A percentile compares a stretch with the other conserved stretches of the same genome.
Conservation (phyloP, 2,329 filamentous ascomycete genomes). For the Beauveria asiatica region DNA sequence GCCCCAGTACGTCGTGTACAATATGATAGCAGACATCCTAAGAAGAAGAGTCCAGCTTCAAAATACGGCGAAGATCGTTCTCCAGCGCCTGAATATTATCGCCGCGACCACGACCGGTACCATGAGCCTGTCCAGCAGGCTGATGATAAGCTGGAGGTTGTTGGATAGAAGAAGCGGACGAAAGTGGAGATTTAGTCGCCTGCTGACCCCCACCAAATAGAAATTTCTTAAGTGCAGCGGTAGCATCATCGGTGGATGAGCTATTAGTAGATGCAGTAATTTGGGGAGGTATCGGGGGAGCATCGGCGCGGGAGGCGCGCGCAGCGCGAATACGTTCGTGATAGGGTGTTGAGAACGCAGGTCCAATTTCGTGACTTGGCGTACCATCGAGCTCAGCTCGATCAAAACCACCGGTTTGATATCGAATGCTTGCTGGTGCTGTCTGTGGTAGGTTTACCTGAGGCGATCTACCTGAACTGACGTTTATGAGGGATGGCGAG, state of each 20-base stretch:
- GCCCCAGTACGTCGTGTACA: not conserved
- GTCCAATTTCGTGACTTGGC: slow-evolving; percentile 47
- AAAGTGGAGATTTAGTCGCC: not conserved
- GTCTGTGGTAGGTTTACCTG: slow-evolving; percentile 25
- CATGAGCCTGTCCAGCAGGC: not conserved
- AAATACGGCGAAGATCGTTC: slow-evolving; percentile 43
- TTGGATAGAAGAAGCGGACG: not conserved
- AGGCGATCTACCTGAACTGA: not conserved
- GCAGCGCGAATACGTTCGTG: slow-evolving; percentile 52
- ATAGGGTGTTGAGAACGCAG: slow-evolving; percentile 61
- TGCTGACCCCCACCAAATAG: slow-evolving; percentile 34
- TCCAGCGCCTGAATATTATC: slow-evolving; percentile 42
- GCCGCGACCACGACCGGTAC: slow-evolving; percentile 12
- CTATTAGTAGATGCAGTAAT: slow-evolving; percentile 32
- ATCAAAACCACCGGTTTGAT: slow-evolving; percentile 18
- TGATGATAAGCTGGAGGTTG: not conserved
- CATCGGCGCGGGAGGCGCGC: slow-evolving; percentile 24
- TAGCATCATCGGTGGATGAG: slow-evolving; percentile 8
- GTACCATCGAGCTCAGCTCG: slow-evolving; percentile 54
- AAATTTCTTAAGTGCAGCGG: slow-evolving; percentile 37
- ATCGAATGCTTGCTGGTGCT: slow-evolving; percentile 29
- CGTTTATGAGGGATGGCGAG: not conserved
- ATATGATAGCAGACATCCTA: not conserved
- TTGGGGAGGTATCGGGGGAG: slow-evolving; percentile 15
- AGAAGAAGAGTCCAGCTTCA: slow-evolving; percentile 31